Base-by-base conservation (phyloP, 768 basidiomycete species). In the Lanmaoa rubissima region DNA sequence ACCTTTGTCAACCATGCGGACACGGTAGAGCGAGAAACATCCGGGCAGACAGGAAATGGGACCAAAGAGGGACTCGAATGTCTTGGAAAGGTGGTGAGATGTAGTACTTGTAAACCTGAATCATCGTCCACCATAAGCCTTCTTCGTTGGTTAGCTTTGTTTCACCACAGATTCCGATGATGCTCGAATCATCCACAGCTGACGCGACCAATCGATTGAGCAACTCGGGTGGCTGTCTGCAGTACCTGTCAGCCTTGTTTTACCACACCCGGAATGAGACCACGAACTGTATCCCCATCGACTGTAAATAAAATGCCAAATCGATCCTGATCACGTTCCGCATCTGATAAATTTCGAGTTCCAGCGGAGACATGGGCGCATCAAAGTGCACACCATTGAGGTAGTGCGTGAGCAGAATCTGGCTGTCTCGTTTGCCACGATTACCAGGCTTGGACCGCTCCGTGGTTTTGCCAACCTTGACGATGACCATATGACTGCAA, bases 111-210 rank as follows among this genome's bases (percentile, higher is more conserved):
- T 96, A 94, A 10, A 96, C 83, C 75, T 97, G 95, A 55, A 97
- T 96, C 94, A 98, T 97, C 16, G 96, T 98, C 86, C 96, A 98
- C 88, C 95, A 94, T 4, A 94, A 97, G 44, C 85, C 85, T 62
- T 94, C 88, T 67, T 95, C 94, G 71, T 97, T 98, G 61, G 86
- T 81, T 17, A 98, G 79, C 69, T 92, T 94, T 8, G 94, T 97
- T 72, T 97, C 94, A 24, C 94, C 94, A 58, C 94, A 97, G 51
- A 97, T 89, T 32, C 94, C 94, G 55, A 97, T 95, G 68, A 97
- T 88, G 52, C 80, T 82, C 2, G 87, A 88, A 63, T 97, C 94
- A 61, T 97, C 94, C 4, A 92, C 84, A 16, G 88, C 80, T 31
- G 85, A 85, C 0, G 96, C 92, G 35, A 98, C 91, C 48, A 99